Evolutionary conservation across 75 land plant species (phyloP), one percentile per base, ranked within the genome.

Genomic region (Isoetes taiwanensis): DNA sequence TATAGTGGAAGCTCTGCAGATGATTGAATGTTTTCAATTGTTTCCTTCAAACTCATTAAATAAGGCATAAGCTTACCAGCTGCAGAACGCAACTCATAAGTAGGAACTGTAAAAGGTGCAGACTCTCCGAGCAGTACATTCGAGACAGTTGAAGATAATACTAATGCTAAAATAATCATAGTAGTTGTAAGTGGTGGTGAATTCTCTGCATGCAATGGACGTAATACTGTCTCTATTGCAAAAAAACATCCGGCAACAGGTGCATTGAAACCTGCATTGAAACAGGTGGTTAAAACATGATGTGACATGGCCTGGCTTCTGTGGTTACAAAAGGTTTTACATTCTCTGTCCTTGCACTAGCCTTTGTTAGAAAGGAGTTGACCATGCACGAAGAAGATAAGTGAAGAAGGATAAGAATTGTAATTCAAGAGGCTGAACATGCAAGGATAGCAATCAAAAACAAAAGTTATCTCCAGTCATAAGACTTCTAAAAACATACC

Each of bases 131-230:
- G 77, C 28, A 88, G 39, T 53, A 77, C 85, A 64, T 79, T 84
- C 39, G 98, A 87, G 20, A 93, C 95, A 0, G 98, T 93, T 20
- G 98, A 85, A 57, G 98, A 84, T 37, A 88, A 70, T 48, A 93
- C 98, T 41, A 95, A 90, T 42, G 98, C 98, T 77, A 93, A 62
- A 48, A 93, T 87, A 55, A 93, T 93, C 98, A 93, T 93, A 40
- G 98, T 95, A 19, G 98, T 93, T 26, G 98, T 93, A 41, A 87
- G 80, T 25, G 98, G 98, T 46, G 98, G 96, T 32, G 98, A 87
- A 41, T 93, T 93, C 65, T 93, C 98, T 39, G 95, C 96, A 69
- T 87, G 81, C 28, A 76, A 86, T 32, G 98, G 98, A 65, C 98
- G 81, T 33, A 93, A 64, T 19, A 93, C 98, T 43, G 98, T 93